Evolutionary conservation across 2,329 filamentous ascomycete genomes (phyloP), one percentile per base, ranked within the genome.

Genomic region (Microdochium bolleyi): DNA sequence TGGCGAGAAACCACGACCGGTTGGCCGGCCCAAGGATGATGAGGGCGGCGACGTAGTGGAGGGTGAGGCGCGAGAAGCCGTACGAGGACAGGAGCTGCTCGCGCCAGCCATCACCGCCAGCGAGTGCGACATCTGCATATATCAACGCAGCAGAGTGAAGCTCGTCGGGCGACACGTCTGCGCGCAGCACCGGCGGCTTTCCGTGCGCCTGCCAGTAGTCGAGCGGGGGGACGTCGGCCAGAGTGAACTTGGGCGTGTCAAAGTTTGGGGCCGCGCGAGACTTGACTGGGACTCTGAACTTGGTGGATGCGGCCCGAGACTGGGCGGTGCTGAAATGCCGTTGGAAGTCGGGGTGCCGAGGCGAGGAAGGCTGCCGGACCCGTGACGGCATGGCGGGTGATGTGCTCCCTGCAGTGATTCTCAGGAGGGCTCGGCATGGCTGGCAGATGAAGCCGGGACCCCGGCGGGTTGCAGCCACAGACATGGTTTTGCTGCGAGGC

Each of bases 1-100:
- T 50, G 11, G 61, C 64, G 2, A 73, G 53, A 24, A 53, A 49
- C 48, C 50, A 55, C 9, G 56, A 50, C 9, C 48, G 49, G 0
- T 50, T 51, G 1, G 44, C 49, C n/a, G 57, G 50, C 25, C 49
- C 44, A 24, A 48, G 22, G 14, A 59, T 49, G 16, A 71, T 57
- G 7, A 67, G 48, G 14, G 61, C 46, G 22, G 61, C 68, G 1
- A 64, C 54, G 53, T 64, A 64, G 57, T 74, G 66, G 1, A 74
- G 62, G 11, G 62, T 60, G 49, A 62, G 49, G 49, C 22, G 41
- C 24, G 62, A 30, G 54, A 54, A 5, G 64, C 58, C 16, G 64
- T 57, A 34, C 51, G 52, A 49, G 59, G 51, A 10, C 62, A 63
- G 64, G 48, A 25, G 21, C 1, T 48, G 14, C 49, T 27, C 51